These are phyloP conservation scores for Lycium barbarum DNA, from an alignment of 257 asterid genomes.

Conservation along the genomic window DNA sequence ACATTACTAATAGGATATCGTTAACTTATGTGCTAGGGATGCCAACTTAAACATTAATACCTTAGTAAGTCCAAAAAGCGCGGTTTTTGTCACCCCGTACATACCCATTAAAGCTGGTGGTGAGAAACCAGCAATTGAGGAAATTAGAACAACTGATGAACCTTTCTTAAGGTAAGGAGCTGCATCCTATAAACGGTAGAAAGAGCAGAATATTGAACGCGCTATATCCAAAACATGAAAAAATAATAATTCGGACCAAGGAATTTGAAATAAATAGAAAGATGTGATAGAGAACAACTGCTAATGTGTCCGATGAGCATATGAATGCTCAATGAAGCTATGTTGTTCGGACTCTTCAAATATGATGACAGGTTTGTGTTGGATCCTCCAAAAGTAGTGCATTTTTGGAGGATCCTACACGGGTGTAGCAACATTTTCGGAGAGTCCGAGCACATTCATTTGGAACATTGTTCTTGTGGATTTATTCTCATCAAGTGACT, in stretches of 20 bases:
- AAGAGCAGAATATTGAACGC: neutral
- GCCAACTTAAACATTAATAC: slow-evolving; percentile 36
- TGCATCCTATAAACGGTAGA: slow-evolving; percentile 57
- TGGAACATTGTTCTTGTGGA: neutral
- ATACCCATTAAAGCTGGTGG: slow-evolving; percentile 68
- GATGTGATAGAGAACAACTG: neutral
- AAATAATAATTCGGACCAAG: neutral
- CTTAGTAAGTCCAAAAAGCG: slow-evolving; percentile 92
- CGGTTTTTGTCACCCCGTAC: slow-evolving; percentile 94
- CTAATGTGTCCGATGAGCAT: too few species aligned
- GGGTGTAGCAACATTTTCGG: too few species aligned
- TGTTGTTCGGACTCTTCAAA: too few species aligned
- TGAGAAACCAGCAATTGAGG: slow-evolving; percentile 68
- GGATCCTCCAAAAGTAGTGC: too few species aligned
- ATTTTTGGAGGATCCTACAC: too few species aligned
- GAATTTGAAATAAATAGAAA: neutral
- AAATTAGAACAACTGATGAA: slow-evolving; percentile 69
- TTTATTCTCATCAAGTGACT: slow-evolving; percentile 30
- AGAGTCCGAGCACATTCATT: neutral
- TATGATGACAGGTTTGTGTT: too few species aligned
- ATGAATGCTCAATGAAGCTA: too few species aligned
- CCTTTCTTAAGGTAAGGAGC: slow-evolving; percentile 77
- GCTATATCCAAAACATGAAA: neutral
- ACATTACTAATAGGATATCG: neutral
- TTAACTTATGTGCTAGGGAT: neutral